Conservation (phyloP, 345 rosid genomes). For the Conringia planisiliqua region DNA sequence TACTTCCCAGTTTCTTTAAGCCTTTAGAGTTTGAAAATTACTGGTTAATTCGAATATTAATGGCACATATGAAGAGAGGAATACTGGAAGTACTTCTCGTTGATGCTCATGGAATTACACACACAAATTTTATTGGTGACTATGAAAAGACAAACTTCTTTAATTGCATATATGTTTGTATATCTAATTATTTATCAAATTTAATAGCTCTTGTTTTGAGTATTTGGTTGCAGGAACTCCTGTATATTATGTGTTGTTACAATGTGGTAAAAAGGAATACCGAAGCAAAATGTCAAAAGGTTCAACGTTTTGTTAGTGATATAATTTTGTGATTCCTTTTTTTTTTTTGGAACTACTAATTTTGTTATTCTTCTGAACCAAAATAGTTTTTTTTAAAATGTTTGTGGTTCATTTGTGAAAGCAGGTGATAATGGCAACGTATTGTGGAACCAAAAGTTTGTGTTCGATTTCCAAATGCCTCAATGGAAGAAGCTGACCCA, state of each 20-base stretch:
- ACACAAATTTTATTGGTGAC: slow-evolving; percentile 62
- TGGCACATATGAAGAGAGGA: slow-evolving; percentile 50
- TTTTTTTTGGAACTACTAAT: too few species aligned
- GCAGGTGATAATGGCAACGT: slow-evolving; percentile 52
- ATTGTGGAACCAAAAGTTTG: slow-evolving; percentile 87
- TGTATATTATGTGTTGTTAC: slow-evolving; percentile 50
- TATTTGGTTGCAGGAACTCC: slow-evolving; percentile 49
- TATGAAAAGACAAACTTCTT: neutral
- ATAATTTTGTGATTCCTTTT: neutral
- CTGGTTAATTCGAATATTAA: neutral
- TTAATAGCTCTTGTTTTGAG: neutral
- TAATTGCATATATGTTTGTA: neutral
- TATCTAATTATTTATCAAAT: neutral
- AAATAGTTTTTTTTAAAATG: neutral
- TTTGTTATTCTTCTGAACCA: neutral
- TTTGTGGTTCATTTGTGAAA: neutral
- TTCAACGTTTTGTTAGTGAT: slow-evolving; percentile 22
- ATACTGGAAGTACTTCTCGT: slow-evolving; percentile 74
- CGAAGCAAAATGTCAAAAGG: slow-evolving; percentile 73
- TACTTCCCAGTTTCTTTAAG: neutral
- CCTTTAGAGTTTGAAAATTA: neutral
- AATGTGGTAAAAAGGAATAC: slow-evolving; percentile 61
- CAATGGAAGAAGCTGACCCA: slow-evolving; percentile 54
- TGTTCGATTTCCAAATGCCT: slow-evolving; percentile 45
- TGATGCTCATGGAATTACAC: slow-evolving; percentile 73